Percentiles rank a stretch among this genome's conserved stretches.
Conservation (phyloP, 2,329 filamentous ascomycete genomes). For the Tolypocladium ophioglossoides region DNA sequence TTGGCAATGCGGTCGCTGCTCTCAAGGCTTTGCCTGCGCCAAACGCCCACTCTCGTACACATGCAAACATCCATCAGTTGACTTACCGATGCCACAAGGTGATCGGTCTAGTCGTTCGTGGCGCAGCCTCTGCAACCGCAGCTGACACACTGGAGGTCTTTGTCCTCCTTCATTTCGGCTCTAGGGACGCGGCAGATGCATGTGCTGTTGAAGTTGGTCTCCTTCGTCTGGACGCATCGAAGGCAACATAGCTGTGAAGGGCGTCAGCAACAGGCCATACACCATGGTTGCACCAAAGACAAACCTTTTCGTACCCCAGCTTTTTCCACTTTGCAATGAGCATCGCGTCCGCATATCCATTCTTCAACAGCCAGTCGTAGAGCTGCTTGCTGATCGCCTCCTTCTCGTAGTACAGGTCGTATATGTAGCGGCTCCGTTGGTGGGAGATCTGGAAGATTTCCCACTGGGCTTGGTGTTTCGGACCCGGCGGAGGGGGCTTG, state of each 20-base stretch:
- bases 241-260: conserved; percentile 70
- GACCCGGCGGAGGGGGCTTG: conserved; percentile 67
- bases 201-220: conserved; percentile 97
- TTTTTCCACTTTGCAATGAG: conserved; percentile 99
- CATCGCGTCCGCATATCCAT: conserved; percentile 88
- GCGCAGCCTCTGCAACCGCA: conserved; percentile 90
- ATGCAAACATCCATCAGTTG: neutral
- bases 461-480: conserved; percentile 87
- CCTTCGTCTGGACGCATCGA: conserved; percentile 96
- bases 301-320: conserved; percentile 92
- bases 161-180: conserved; percentile 79
- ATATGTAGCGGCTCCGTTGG: conserved; percentile 85
- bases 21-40: neutral
- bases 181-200: conserved; percentile 94
- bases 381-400: conserved; percentile 86
- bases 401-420: conserved; percentile 96
- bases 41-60: neutral
- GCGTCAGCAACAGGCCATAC: conserved; percentile 12
- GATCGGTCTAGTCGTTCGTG: conserved; percentile 57
- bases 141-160: conserved; percentile 86
- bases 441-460: conserved; percentile 96
- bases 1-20: neutral
- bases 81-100: neutral
- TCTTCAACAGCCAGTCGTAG: conserved; percentile 96
- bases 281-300: conserved; percentile 12